Percentiles rank a stretch among this genome's conserved stretches.
Evolutionary conservation across 2,329 filamentous ascomycete species (phyloP).

Genomic region (Sarocladium kiliense): DNA sequence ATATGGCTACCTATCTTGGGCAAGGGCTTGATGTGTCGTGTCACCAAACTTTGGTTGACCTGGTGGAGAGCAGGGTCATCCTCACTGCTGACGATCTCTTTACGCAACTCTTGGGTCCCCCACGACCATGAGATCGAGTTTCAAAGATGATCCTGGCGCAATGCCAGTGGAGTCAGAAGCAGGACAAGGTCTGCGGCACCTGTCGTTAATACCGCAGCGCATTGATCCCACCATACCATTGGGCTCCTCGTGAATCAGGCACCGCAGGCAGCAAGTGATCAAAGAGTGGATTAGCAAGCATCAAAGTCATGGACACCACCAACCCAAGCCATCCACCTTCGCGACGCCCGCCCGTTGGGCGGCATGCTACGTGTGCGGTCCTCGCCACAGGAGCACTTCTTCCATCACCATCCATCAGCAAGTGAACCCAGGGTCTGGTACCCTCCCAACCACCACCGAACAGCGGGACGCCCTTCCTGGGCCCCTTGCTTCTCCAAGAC

Average conservation of each 20-base stretch:
- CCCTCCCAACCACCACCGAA: background rate
- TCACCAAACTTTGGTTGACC: conserved; percentile 35
- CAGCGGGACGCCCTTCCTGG: background rate
- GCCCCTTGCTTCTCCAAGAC: background rate
- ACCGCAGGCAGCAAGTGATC: background rate
- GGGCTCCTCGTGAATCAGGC: background rate
- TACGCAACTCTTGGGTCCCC: background rate
- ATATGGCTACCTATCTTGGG: conserved; percentile 36
- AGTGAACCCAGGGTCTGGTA: background rate
- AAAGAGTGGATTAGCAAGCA: background rate
- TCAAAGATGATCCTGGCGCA: background rate
- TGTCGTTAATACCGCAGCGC: conserved; percentile 1
- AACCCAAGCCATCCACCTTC: background rate
- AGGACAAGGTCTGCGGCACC: background rate
- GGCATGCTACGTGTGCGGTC: background rate
- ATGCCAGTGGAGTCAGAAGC: background rate
- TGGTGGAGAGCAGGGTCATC: conserved; percentile 33
- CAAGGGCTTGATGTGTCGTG: conserved; percentile 26
- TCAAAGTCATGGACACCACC: background rate
- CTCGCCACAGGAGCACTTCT: background rate
- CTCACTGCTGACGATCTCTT: conserved; percentile 29
- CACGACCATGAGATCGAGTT: background rate
- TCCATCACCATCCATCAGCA: background rate
- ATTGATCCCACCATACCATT: background rate
- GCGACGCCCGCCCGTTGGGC: background rate